Base-by-base conservation (phyloP, 179 eudicot genomes). In the Beta macrorhiza region DNA sequence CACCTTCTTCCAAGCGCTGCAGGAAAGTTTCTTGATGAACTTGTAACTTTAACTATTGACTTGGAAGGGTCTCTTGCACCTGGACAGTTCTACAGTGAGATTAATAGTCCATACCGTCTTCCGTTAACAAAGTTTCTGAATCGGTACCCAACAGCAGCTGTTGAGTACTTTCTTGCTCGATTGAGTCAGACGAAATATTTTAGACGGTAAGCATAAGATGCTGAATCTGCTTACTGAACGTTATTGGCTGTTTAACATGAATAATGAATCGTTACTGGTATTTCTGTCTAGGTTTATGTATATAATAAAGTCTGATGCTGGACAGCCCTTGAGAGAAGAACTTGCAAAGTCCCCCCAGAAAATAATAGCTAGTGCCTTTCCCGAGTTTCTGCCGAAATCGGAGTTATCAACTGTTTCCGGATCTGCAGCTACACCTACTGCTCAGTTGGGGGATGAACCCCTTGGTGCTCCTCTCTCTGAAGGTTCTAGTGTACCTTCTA, bases 1-100 rank as follows among this genome's bases (percentile, higher is more conserved):
- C 98, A 94, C 88, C 88, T 97, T 80, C 97, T 97, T 83, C 99
- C 99, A 72, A 82, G 87, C 84, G 98, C 99, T 65, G 99, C 99
- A 58, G 95, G 97, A 76, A 94, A 92, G 85, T 97, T 94, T 75
- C 97, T 97, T 19, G 98, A 97, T 79, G 99, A 97, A 76, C 97
- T 97, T 84, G 99, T 97, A 65, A 92, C 93, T 81, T 86, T 97
- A 86, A 97, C 97, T 52, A 97, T 97, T 86, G 99, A 94, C 80
- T 88, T 97, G 87, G 99, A 97, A 89, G 91, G 88, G 65, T 95
- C 97, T 72, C 95, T 97, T 77, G 95, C 97, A 64, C 91, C 97
- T 10, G 99, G 99, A 58, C 99, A 90, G 83, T 92, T 91, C 79
- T 94, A 97, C 82, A 97, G 99, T 81, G 97, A 92, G 92, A 94